These are phyloP conservation scores for Xylariaceae sp. DNA, from an alignment of 2,329 filamentous ascomycete species.

Conservation along the genomic window DNA sequence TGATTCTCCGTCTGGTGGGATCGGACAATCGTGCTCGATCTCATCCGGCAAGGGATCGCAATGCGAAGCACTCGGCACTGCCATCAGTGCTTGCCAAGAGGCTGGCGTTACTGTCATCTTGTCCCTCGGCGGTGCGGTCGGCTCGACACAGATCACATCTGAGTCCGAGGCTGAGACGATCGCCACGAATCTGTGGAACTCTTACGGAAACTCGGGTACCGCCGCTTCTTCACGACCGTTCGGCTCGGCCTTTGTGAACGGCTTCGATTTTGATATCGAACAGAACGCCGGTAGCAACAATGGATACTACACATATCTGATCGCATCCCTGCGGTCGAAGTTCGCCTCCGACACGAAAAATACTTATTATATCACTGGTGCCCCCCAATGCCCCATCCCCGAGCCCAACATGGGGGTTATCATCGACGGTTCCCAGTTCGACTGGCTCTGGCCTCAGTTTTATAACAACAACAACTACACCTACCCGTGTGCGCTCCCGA, in stretches of 20 bases:
- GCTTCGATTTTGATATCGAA: not conserved
- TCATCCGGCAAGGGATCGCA: not conserved
- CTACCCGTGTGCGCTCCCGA: not conserved
- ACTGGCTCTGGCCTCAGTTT: not conserved
- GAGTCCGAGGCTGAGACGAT: not conserved
- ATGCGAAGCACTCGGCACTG: not conserved
- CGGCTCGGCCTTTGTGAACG: not conserved
- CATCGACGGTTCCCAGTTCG: not conserved
- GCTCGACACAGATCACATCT: not conserved
- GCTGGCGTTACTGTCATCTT: not conserved
- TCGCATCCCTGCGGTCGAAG: not conserved
- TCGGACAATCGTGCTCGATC: not conserved
- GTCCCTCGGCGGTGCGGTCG: not conserved
- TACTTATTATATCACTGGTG: not conserved
- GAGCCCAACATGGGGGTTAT: not conserved
- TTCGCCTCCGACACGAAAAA: not conserved
- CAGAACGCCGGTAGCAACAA: not conserved
- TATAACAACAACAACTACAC: not conserved
- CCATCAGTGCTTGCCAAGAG: not conserved
- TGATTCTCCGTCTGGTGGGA: not conserved
- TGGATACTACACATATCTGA: not conserved
- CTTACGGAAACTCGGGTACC: not conserved
- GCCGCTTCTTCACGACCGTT: not conserved
- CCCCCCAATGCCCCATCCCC: not conserved
- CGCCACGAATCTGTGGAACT: not conserved